Percentiles rank a stretch among this genome's conserved stretches.
Evolutionary conservation across 2,329 filamentous ascomycete species (phyloP).

Genomic region (Aspergillus arachidicola): DNA sequence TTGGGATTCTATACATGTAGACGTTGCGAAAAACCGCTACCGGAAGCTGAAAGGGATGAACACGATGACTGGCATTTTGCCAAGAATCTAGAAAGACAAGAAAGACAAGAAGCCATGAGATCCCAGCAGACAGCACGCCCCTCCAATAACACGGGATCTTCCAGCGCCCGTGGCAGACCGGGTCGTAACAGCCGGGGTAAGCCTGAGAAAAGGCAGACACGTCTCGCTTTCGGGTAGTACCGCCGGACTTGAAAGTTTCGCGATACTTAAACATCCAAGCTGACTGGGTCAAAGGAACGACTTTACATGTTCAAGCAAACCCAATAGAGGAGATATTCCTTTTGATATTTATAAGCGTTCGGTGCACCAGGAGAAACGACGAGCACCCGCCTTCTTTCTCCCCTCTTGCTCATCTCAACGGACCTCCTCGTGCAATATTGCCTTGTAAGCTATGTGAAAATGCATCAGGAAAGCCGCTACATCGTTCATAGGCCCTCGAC

Average conservation of each 20-base stretch:
- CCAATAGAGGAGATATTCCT: neutral
- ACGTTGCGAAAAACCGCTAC: conserved; percentile 66
- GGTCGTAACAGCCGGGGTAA: conserved; percentile 31
- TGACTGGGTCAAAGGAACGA: neutral
- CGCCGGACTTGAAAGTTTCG: neutral
- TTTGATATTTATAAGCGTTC: neutral
- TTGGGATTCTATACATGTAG: conserved; percentile 55
- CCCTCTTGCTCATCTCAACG: neutral
- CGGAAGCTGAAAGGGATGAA: conserved; percentile 64
- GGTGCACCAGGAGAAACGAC: neutral
- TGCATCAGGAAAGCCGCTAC: neutral
- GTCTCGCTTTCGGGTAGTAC: conserved; percentile 37
- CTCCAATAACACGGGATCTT: conserved; percentile 16
- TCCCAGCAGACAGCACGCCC: conserved; percentile 19
- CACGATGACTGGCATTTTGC: conserved; percentile 96
- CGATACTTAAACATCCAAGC: neutral
- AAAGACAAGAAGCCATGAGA: conserved; percentile 46
- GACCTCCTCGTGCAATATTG: neutral
- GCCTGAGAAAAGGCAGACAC: conserved; percentile 40
- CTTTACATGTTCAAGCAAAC: neutral
- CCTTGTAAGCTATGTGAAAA: neutral
- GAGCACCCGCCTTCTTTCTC: neutral
- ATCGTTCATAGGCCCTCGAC: neutral
- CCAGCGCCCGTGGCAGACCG: conserved; percentile 26
- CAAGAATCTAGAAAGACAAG: conserved; percentile 74